phyloP scores from a whole-genome alignment of 768 basidiomycete genomes.

The Collybia nuda region DNA sequence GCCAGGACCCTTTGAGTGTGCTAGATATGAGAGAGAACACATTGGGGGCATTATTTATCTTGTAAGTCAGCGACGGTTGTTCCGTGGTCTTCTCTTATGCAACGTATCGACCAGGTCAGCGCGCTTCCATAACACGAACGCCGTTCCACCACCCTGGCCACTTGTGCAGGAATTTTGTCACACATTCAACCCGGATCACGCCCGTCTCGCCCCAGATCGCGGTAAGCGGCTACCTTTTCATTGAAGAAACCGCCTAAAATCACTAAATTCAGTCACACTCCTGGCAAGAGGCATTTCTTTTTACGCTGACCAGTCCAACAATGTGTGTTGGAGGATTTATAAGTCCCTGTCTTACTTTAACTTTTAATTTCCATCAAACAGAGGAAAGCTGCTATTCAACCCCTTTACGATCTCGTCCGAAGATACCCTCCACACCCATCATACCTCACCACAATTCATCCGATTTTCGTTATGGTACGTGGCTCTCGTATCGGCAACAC shows the following conservation, averaged over 20 bases:
- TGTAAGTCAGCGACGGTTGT: slow-evolving; percentile 46
- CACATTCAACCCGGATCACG: slow-evolving; percentile 61
- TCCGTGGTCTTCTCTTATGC: background rate
- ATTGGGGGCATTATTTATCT: slow-evolving; percentile 66
- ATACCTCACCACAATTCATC: slow-evolving; percentile 71
- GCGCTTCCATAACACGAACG: slow-evolving; percentile 42
- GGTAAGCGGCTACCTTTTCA: slow-evolving; percentile 32
- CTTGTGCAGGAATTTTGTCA: slow-evolving; percentile 59
- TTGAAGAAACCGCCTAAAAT: background rate
- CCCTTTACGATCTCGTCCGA: slow-evolving; percentile 57
- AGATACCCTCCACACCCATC: slow-evolving; percentile 59
- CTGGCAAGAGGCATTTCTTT: slow-evolving; percentile 65
- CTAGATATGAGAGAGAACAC: slow-evolving; percentile 59
- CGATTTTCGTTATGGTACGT: slow-evolving; percentile 62
- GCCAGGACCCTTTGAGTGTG: slow-evolving; percentile 66
- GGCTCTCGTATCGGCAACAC: background rate
- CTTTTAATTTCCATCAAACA: background rate
- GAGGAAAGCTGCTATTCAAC: slow-evolving; percentile 43
- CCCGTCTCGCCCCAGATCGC: slow-evolving; percentile 67
- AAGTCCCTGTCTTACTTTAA: background rate
- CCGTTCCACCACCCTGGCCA: slow-evolving; percentile 39
- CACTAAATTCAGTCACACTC: slow-evolving; percentile 47
- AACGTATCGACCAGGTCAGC: slow-evolving; percentile 47
- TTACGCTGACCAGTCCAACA: slow-evolving; percentile 44
- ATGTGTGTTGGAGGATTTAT: slow-evolving; percentile 40